Percentiles rank a stretch among this genome's conserved stretches.
Conservation (phyloP, 148 eudicot genomes). For the Fallopia convolvulus region DNA sequence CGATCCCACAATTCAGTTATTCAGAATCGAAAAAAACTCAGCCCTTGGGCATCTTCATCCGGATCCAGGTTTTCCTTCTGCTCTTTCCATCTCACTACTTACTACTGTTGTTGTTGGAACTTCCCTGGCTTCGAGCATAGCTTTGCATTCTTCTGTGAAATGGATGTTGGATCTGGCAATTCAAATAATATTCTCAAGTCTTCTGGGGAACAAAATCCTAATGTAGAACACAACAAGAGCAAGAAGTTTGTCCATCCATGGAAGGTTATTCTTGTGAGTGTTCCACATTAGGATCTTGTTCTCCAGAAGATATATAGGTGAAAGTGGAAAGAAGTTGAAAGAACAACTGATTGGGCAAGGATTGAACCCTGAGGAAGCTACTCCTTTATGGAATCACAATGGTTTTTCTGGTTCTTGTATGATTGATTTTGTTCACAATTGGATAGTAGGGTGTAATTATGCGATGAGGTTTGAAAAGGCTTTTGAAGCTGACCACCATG, state of each 20-base stretch:
- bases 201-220: not conserved
- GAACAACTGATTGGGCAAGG: slow-evolving; percentile 34
- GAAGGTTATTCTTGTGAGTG: slow-evolving; percentile 53
- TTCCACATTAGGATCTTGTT: slow-evolving; percentile 16
- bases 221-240: slow-evolving; percentile 8
- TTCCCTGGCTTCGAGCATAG: not conserved
- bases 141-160: not conserved
- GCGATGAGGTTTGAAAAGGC: slow-evolving; percentile 52
- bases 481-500: slow-evolving; percentile 33
- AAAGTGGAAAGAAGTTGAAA: slow-evolving; percentile 36
- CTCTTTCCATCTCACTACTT: not conserved
- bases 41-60: not conserved
- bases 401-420: slow-evolving; percentile 50
- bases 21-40: too few species aligned
- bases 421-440: slow-evolving; percentile 40
- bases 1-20: too few species aligned
- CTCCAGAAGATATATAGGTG: slow-evolving; percentile 28
- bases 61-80: not conserved
- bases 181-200: not conserved
- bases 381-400: slow-evolving; percentile 36
- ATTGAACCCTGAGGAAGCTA: slow-evolving; percentile 40
- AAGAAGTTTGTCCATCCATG: slow-evolving; percentile 63
- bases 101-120: not conserved
- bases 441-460: slow-evolving; percentile 36
- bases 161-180: not conserved